Base-by-base conservation (phyloP, 352 stramenopile genomes). In the Pythium phragmitis region DNA sequence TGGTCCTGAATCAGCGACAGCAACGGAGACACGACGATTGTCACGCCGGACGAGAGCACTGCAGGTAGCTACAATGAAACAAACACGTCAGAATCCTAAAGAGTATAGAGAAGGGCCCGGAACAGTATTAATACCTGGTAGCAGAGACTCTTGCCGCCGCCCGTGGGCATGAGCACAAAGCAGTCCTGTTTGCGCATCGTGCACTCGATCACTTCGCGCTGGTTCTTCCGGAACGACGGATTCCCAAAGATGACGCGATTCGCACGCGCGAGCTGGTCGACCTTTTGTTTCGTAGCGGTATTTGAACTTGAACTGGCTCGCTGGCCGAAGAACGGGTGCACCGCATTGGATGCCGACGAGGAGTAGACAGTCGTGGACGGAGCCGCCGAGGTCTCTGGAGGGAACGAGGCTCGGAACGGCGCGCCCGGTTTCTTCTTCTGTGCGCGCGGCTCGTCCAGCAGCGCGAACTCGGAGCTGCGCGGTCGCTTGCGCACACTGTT, bases 1-100 rank as follows among this genome's bases (percentile, higher is more conserved):
- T 99, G 96, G 74, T 99, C 95, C 53, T 96, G 79, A 42, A 98
- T 98, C 7, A 99, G 74, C 37, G 92, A 98, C 16, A 98, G 60
- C 42, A 99, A 62, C 19, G 95, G 95, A 2, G 91, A 98, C 54
- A 98, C 85, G 1, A 98, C 94, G 37, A 99, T 79, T 0, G 94
- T 98, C 37, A 99, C 75, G 12, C 87, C 82, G 0, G 74, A 70
- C 3, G 76, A 79, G 1, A 92, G 68, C 26, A 92, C 75, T 0
- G 83, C 83, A 14, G 83, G 83, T 2, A 91, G 67, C 72, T 67
- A 42, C 7, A 46, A 4, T 16, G 9, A 53, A 46, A n/a, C 17
- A 36, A 6, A 19, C 47, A 13, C 6, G n/a, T n/a, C 16, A n/a
- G 23, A 14, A 57, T 7, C 30, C 30, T 9, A 26, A 30, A 60